Evolutionary conservation across 768 basidiomycete species (phyloP).

Genomic region (Suillus clintonianus): DNA sequence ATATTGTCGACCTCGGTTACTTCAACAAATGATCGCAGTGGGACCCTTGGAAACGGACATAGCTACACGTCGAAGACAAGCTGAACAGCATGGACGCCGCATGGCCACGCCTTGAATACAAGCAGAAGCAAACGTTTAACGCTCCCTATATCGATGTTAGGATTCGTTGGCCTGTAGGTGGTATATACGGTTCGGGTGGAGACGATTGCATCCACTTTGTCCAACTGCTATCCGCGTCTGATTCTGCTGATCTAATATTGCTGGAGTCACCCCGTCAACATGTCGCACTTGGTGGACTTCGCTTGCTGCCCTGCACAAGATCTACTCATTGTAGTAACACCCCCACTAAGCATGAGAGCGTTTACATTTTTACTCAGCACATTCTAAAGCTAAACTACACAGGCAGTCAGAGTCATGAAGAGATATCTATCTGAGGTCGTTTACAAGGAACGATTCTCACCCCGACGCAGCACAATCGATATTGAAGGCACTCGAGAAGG

Average conservation of each 20-base stretch:
- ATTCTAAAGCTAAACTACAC: slow-evolving; percentile 2
- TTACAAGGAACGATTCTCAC: slow-evolving; percentile 53
- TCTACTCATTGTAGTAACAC: slow-evolving; percentile 52
- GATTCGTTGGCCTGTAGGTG: slow-evolving; percentile 53
- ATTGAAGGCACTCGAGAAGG: slow-evolving; percentile 20
- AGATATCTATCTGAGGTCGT: slow-evolving; percentile 49
- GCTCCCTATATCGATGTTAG: slow-evolving; percentile 44
- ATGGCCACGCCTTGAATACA: slow-evolving; percentile 50
- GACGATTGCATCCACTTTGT: slow-evolving; percentile 52
- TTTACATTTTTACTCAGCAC: not conserved
- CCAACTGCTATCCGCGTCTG: not conserved
- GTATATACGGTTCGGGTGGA: slow-evolving; percentile 46
- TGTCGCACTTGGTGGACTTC: slow-evolving; percentile 50
- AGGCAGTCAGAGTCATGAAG: slow-evolving; percentile 41
- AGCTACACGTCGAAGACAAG: slow-evolving; percentile 39
- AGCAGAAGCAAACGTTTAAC: slow-evolving; percentile 36
- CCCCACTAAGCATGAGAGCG: slow-evolving; percentile 40
- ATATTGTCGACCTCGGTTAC: slow-evolving; percentile 49
- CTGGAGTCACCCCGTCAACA: slow-evolving; percentile 48
- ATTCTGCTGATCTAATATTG: too few species aligned
- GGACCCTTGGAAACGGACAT: slow-evolving; percentile 18
- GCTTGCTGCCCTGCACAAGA: slow-evolving; percentile 60
- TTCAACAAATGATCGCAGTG: slow-evolving; percentile 43
- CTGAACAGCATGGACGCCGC: slow-evolving; percentile 47
- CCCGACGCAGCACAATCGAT: slow-evolving; percentile 41